Evolutionary conservation across 176 grass and related monocot species (phyloP), one percentile per base, ranked within the genome.

Genomic region (Panicum miliaceum): DNA sequence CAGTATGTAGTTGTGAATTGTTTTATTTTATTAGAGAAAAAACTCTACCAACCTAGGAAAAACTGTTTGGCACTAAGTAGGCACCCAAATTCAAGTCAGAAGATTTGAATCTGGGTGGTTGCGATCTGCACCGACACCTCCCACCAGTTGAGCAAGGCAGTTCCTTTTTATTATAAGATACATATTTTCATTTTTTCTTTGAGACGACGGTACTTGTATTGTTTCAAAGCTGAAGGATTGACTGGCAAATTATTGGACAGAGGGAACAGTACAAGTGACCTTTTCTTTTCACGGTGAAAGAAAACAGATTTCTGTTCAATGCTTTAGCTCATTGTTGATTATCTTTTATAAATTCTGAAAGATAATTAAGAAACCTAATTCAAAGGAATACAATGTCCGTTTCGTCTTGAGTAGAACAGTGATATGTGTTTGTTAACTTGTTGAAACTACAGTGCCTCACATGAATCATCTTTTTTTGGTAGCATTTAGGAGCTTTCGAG

Each of bases 281-380:
- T 12, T 64, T 38, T 2, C 9, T 62, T 1, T 2, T 47, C 32
- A 2, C 25, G 12, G 37, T 66, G 45, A 67, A 79, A 29, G 16
- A 48, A 40, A 63, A 12, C 10, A 7, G 5, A 11, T 65, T 59
- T 16, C 6, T 16, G 36, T 56, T 84, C 52, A 13, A 42, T 10
- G 6, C 3, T 66, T 25, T 29, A 63, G n/a, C 19, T 41, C 35
- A 66, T 3, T 22, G 10, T 7, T 32, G 25, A 34, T 0, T 34
- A 37, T 50, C 7, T 6, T 79, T 79, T 50, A 29, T 35, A 68
- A 42, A 40, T 37, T 83, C 3, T 64, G 70, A 51, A 47, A 81
- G 2, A 37, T 40, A 38, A 81, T 53, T 2, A 56, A 58, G 22
- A 56, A 69, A 19, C 27, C 8, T 58, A 81, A 43, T 58, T 54